A percentile compares a stretch with the other conserved stretches of the same genome.
Evolutionary conservation across 2,329 filamentous ascomycete genomes (phyloP).

Genomic region (Diplodia mutila): DNA sequence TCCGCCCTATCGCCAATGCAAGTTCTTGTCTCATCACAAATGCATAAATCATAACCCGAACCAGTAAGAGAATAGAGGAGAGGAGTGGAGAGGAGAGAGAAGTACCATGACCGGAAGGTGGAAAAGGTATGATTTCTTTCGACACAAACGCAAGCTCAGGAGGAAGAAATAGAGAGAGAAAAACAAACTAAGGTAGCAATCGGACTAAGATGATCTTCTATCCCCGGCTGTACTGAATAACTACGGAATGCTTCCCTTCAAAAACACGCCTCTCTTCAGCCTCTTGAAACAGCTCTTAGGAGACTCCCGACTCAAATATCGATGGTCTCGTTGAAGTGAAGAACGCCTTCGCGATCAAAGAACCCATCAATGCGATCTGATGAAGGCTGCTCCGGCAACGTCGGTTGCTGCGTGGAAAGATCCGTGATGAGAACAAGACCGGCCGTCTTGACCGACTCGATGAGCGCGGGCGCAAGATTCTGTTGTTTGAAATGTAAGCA

Average conservation of each 20-base stretch:
- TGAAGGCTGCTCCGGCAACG: constrained; percentile 60
- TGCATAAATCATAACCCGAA: not conserved
- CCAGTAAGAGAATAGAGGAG: not conserved
- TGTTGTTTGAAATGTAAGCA: constrained; percentile 41
- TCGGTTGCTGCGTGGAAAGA: constrained; percentile 64
- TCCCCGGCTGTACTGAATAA: not conserved
- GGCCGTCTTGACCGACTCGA: constrained; percentile 92
- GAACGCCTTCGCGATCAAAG: constrained; percentile 80
- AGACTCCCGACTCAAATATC: constrained; percentile 42
- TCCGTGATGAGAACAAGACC: constrained; percentile 91
- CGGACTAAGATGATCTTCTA: not conserved
- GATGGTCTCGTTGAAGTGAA: constrained; percentile 92
- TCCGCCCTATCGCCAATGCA: not conserved
- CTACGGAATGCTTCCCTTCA: not conserved
- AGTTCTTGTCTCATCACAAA: not conserved
- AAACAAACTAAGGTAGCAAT: not conserved
- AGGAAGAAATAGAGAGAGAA: too few species aligned
- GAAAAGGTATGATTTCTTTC: not conserved
- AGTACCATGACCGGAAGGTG: not conserved
- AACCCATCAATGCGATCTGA: constrained; percentile 87
- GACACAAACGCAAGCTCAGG: not conserved
- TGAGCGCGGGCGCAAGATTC: constrained; percentile 90
- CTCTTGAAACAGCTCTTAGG: not conserved
- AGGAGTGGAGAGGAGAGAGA: not conserved
- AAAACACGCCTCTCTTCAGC: not conserved